Base-by-base conservation (phyloP, 1,284 basidiomycete species). In the Cryptococcus sp. region DNA sequence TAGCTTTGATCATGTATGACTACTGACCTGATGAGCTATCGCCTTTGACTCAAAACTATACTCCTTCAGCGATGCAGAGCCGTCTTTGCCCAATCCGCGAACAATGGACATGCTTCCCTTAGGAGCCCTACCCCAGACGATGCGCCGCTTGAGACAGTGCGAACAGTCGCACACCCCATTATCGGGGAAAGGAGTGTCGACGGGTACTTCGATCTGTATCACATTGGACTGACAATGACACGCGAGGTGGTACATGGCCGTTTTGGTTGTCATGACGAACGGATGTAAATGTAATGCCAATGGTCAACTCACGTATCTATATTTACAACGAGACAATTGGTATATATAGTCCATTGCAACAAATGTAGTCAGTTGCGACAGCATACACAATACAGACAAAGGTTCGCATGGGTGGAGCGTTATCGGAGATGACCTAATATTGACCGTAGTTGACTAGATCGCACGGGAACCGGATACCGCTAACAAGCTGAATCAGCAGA, bases 141-240 rank as follows among this genome's bases (percentile, higher is more conserved):
- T 57, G 0, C 60, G 52, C 3, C 58, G 47, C 41, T 66, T 66
- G 27, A 56, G 46, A 35, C 65, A 66, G 46, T 60, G 58, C 5
- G 58, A 60, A 50, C 65, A 66, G 41, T 66, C 62, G 42, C 65
- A 66, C 15, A 61, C 52, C 6, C 51, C 62, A 42, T 49, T 57
- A 16, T 61, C 50, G 3, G 19, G 42, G 15, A 60, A 54, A 4
- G 50, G 54, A 17, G 27, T 50, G 39, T 53, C 56, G n/a, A 20
- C 15, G 6, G 62, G 62, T 25, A 62, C 40, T 8, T 50, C 50
- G 50, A 64, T 48, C 20, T 27, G 30, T 41, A 62, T 54, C 22
- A 61, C 54, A 49, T 62, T 25, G 16, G 48, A 17, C 54, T 66
- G 57, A 47, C 65, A 66, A 49, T 66, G 65, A 52, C 65, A 66